Conservation (phyloP, 257 asterid genomes). For the Misopates orontium region DNA sequence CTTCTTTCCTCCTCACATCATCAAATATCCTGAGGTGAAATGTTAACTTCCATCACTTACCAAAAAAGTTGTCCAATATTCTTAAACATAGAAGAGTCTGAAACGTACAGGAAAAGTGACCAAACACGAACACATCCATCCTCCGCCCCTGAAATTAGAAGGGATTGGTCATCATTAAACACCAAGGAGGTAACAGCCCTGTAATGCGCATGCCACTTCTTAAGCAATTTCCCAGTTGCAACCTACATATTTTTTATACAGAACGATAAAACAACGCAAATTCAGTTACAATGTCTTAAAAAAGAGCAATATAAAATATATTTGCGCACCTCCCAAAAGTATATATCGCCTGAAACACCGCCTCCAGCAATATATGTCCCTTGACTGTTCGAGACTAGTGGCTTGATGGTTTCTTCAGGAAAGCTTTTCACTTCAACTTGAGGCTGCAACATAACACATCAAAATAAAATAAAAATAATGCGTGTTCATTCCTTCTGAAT, state of each 20-base stretch:
- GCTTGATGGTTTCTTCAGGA: slow-evolving; percentile 67
- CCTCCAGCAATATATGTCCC: slow-evolving; percentile 88
- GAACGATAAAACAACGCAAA: slow-evolving; percentile 9
- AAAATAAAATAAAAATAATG: slow-evolving; percentile 10
- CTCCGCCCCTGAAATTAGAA: slow-evolving; percentile 84
- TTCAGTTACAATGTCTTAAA: no score
- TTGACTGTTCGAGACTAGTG: slow-evolving; percentile 65
- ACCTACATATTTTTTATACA: slow-evolving; percentile 42
- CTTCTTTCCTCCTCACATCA: slow-evolving; percentile 52
- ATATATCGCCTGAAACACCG: slow-evolving; percentile 77
- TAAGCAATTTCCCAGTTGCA: slow-evolving; percentile 76
- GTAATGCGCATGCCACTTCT: slow-evolving; percentile 93
- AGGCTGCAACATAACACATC: slow-evolving; percentile 53
- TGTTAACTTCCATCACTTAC: slow-evolving; percentile 11
- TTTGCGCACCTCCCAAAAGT: slow-evolving; percentile 98
- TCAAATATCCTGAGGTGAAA: slow-evolving; percentile 68
- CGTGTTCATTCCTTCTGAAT: not conserved
- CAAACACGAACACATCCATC: slow-evolving; percentile 97
- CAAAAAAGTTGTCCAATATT: not conserved
- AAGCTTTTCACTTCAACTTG: slow-evolving; percentile 85
- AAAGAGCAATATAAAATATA: no score
- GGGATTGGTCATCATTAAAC: slow-evolving; percentile 84
- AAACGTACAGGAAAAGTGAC: slow-evolving; percentile 80
- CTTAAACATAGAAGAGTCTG: not conserved
- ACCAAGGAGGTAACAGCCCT: slow-evolving; percentile 76